phyloP scores from a whole-genome alignment of 805 yeast genomes.

The Zygosaccharomyces kombuchaensis region DNA sequence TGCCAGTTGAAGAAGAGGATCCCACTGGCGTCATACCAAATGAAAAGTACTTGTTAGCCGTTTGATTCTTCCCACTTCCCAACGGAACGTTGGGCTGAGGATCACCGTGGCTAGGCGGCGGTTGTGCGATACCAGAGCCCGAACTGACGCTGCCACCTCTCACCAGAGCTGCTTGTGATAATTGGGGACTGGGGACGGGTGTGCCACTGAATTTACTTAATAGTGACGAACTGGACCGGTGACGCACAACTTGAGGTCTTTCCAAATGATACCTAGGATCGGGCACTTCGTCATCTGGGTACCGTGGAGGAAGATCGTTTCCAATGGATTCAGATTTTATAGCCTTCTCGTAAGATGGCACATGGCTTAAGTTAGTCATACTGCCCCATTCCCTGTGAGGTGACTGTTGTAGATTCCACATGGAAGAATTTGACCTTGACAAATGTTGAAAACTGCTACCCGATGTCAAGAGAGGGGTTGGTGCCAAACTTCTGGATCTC shows the following conservation, averaged over 20 bases:
- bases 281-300: slow-evolving; percentile 29
- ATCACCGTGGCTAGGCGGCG: slow-evolving; percentile 15
- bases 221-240: slow-evolving; percentile 23
- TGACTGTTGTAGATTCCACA: slow-evolving; percentile 38
- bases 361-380: slow-evolving; percentile 48
- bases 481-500: not conserved
- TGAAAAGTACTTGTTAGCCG: slow-evolving; percentile 25
- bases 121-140: slow-evolving; percentile 18
- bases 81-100: slow-evolving; percentile 9
- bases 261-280: slow-evolving; percentile 16
- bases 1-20: slow-evolving; percentile 7
- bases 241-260: slow-evolving; percentile 29
- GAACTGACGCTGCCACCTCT: slow-evolving; percentile 30
- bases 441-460: slow-evolving; percentile 2
- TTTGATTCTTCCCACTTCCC: slow-evolving; percentile 15
- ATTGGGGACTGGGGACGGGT: slow-evolving; percentile 6
- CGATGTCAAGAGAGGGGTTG: slow-evolving; percentile 1
- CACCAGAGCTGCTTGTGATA: slow-evolving; percentile 17
- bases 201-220: slow-evolving; percentile 16
- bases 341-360: slow-evolving; percentile 84
- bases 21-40: slow-evolving; percentile 31
- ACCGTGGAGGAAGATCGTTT: slow-evolving; percentile 66
- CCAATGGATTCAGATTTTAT: slow-evolving; percentile 49
- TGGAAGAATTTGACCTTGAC: slow-evolving; percentile 3
- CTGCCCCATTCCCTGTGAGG: slow-evolving; percentile 39